Conservation (phyloP, 129 eudicot genomes). For the Silybum marianum region DNA sequence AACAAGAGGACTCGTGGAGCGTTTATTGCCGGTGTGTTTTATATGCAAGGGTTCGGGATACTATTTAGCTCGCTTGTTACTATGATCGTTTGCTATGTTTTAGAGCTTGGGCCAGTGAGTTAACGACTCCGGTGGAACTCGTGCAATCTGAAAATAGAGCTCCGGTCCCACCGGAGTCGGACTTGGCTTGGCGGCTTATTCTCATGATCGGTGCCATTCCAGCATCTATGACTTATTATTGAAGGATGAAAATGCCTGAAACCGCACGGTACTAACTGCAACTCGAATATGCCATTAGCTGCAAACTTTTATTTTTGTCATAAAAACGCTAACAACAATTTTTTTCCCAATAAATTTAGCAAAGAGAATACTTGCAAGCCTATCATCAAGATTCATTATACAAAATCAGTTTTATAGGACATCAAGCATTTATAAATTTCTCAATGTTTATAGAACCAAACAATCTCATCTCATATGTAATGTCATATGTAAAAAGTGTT, state of each 20-base stretch:
- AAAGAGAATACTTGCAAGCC: no score
- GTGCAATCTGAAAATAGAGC: neutral
- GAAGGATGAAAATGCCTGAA: conserved; percentile 76
- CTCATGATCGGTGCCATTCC: conserved; percentile 64
- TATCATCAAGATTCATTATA: no score
- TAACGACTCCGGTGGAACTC: neutral
- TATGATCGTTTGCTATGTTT: conserved; percentile 43
- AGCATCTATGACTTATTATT: conserved; percentile 54
- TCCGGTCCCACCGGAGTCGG: conserved; percentile 44
- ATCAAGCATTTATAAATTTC: neutral
- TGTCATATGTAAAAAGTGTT: no score
- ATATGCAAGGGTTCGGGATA: conserved; percentile 70
- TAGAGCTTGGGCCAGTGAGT: neutral
- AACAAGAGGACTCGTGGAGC: conserved; percentile 55
- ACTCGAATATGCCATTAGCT: no score
- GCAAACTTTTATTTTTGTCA: no score
- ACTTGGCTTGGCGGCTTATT: conserved; percentile 59
- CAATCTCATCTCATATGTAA: no score
- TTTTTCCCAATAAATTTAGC: no score
- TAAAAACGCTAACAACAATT: no score
- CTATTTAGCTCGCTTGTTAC: conserved; percentile 48
- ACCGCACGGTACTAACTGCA: conserved; percentile 47
- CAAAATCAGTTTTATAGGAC: neutral
- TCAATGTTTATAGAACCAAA: no score
- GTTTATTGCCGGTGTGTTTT: conserved; percentile 57